These are phyloP conservation scores for Trichaptum fuscoviolaceum DNA, from an alignment of 768 basidiomycete species.

Conservation along the genomic window DNA sequence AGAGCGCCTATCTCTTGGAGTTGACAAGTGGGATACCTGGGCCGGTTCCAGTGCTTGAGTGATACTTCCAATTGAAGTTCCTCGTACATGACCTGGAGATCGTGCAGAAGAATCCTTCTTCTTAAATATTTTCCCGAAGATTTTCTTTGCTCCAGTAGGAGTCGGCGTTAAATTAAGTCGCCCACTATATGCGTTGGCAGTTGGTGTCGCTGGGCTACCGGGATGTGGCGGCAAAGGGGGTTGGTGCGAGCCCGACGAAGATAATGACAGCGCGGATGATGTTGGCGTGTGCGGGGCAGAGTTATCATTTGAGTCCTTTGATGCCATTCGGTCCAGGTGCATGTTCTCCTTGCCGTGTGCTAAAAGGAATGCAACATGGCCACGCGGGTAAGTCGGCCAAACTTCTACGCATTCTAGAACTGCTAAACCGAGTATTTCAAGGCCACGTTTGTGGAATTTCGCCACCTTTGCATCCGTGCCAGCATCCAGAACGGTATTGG, in stretches of 20 bases:
- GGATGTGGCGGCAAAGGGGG: constrained; percentile 6
- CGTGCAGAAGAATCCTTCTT: constrained; percentile 34
- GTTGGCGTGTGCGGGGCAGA: constrained; percentile 22
- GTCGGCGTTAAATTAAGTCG: constrained; percentile 22
- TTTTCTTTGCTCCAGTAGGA: constrained; percentile 43
- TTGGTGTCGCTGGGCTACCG: constrained; percentile 11
- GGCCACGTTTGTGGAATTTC: constrained; percentile 58
- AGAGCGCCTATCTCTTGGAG: background rate
- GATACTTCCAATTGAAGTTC: background rate
- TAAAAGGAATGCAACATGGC: background rate
- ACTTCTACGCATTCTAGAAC: constrained; percentile 80
- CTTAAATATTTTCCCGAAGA: constrained; percentile 73
- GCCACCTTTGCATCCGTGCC: constrained; percentile 86
- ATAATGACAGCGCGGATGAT: constrained; percentile 28
- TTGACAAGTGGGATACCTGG: background rate
- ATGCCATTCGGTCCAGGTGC: background rate
- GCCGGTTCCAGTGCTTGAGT: background rate
- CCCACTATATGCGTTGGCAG: constrained; percentile 18
- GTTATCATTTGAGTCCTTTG: constrained; percentile 13
- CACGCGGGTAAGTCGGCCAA: constrained; percentile 28
- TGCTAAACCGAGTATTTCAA: constrained; percentile 75
- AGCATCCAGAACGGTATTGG: constrained; percentile 81
- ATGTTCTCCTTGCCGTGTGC: background rate
- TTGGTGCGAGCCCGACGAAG: constrained; percentile 16
- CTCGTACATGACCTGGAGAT: constrained; percentile 20